Base-by-base conservation (phyloP, 306 rosid species). In the Astragalus membranaceus region DNA sequence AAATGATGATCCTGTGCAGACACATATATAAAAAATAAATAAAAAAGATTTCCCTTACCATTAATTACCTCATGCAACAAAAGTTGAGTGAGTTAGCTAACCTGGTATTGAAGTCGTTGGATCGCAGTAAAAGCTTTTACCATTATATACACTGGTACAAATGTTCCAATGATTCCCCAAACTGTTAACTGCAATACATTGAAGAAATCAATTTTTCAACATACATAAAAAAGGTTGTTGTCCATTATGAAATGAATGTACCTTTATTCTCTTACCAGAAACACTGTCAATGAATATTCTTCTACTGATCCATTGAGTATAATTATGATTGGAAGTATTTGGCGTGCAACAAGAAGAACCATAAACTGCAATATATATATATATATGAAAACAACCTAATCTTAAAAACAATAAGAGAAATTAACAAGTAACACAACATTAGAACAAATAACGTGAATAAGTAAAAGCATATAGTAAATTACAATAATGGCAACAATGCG, bases 401-500 rank as follows among this genome's bases (percentile, higher is more conserved):
- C 42, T 51, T 41, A 48, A 67, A 67, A 52, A 55, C 32, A 15
- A 41, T 20, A 15, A 37, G 52, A 37, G 36, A 47, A 23, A 17
- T 20, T 20, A 20, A 15, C 8, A 17, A 2, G 36, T 48, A 14
- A 60, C 35, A 53, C 8, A 49, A 52, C 20, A 49, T 15, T 30
- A 47, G 52, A 43, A 64, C 54, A 43, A 49, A 20, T 20, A 20
- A 20, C 2, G 23, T 20, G 23, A 20, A 0, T 20, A 20, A 20
- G 23, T 20, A n/a, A n/a, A n/a, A n/a, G n/a, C n/a, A n/a, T n/a
- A n/a, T n/a, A 58, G 76, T 73, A 76, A 60, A 41, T 77, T 89
- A 92, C 98, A 30, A 76, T 80, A 59, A 85, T 67, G 43, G 93
- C 85, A 75, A 92, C 71, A 53, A 92, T 61, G 60, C 98, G 88